A percentile compares a stretch with the other conserved stretches of the same genome.
Conservation (phyloP, 129 eudicot genomes). For the Rutidosis leptorrhynchoides region DNA sequence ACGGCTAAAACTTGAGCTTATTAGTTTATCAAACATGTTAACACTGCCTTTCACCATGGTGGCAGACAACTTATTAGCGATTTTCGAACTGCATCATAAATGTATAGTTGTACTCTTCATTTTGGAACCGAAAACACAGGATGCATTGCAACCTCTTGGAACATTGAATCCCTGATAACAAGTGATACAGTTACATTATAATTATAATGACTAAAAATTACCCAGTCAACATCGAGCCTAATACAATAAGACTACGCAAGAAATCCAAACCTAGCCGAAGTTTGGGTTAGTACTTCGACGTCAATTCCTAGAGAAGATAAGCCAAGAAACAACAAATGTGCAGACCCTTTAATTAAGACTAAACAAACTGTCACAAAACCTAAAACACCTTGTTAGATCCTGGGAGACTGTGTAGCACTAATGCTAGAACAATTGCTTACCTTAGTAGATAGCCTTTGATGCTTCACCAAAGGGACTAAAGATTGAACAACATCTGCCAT, state of each 20-base stretch:
- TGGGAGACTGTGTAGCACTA: constrained; percentile 56
- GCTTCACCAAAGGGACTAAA: constrained; percentile 73
- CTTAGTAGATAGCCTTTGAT: constrained; percentile 41
- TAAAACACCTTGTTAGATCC: constrained; percentile 30
- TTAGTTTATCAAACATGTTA: too few relatives aligned
- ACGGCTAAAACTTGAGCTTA: too few relatives aligned
- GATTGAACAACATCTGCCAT: constrained; percentile 98
- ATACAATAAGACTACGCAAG: background rate
- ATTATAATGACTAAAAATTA: background rate
- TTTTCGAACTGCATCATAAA: too few relatives aligned
- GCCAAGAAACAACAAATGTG: background rate
- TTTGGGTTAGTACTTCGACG: background rate
- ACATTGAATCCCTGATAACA: too few relatives aligned
- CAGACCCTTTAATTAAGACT: background rate
- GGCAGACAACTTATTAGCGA: too few relatives aligned
- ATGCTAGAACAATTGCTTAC: constrained; percentile 38
- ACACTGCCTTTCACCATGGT: too few relatives aligned
- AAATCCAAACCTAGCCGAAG: background rate
- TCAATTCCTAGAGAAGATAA: background rate
- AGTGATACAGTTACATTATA: background rate
- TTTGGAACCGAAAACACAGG: too few relatives aligned
- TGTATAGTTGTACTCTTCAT: too few relatives aligned
- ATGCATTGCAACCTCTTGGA: too few relatives aligned
- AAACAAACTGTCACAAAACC: background rate
- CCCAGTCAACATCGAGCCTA: background rate